Evolutionary conservation across 768 basidiomycete genomes (phyloP).

Genomic region (Suillus americanus): DNA sequence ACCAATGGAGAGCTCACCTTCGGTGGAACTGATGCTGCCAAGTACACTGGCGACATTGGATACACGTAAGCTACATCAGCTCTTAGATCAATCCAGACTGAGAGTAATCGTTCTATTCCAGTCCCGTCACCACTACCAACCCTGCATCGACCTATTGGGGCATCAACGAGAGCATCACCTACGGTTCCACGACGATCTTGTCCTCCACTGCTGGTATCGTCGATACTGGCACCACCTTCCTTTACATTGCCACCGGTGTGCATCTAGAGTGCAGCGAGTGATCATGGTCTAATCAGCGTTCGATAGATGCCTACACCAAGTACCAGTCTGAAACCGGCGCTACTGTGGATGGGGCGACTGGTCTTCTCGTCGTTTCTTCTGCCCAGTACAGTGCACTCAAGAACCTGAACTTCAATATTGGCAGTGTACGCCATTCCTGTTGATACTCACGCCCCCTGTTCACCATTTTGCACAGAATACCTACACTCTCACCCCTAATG

Average conservation of each 20-base stretch:
- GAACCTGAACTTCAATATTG: constrained; percentile 12
- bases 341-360: constrained; percentile 14
- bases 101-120: constrained; percentile 15
- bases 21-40: constrained; percentile 34
- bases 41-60: constrained; percentile 36
- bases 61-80: constrained; percentile 37
- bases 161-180: constrained; percentile 54
- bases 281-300: background rate
- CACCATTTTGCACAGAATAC: constrained; percentile 16
- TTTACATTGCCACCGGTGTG: constrained; percentile 45
- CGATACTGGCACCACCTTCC: constrained; percentile 58
- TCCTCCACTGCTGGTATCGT: constrained; percentile 52
- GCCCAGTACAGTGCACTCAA: constrained; percentile 8
- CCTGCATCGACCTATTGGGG: constrained; percentile 60
- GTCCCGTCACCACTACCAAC: constrained; percentile 45
- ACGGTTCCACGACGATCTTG: constrained; percentile 48
- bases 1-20: constrained; percentile 58
- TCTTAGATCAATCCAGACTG: background rate
- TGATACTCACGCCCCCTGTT: background rate
- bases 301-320: constrained; percentile 25
- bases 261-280: background rate
- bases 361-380: constrained; percentile 12
- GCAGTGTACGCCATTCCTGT: background rate
- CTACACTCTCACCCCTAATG: constrained; percentile 43
- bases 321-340: constrained; percentile 19